Percentiles rank a stretch among this genome's conserved stretches.
Evolutionary conservation across 1,284 basidiomycete species (phyloP).

Genomic region (Cryptococcus deneoformans): DNA sequence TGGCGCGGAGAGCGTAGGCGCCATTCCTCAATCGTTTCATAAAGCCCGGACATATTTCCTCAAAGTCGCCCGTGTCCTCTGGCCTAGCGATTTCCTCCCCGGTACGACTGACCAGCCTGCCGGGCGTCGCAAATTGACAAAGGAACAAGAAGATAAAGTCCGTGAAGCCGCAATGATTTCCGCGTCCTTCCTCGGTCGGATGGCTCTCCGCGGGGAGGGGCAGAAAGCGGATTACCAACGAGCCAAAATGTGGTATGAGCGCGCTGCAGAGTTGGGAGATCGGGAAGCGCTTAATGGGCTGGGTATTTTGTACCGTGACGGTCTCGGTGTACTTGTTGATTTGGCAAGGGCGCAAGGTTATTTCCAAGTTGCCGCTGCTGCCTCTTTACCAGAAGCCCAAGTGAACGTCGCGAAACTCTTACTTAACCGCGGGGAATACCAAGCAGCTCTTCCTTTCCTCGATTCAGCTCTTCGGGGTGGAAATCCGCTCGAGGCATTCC

Average conservation of each 20-base stretch:
- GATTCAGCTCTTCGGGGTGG: slow-evolving; percentile 79
- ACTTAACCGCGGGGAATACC: slow-evolving; percentile 50
- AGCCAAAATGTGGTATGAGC: slow-evolving; percentile 92
- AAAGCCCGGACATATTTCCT: slow-evolving; percentile 78
- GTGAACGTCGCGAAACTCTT: slow-evolving; percentile 85
- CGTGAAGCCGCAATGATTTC: slow-evolving; percentile 67
- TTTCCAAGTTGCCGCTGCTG: slow-evolving; percentile 76
- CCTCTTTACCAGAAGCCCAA: slow-evolving; percentile 84
- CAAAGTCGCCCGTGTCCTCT: slow-evolving; percentile 72
- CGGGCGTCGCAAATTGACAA: slow-evolving; percentile 55
- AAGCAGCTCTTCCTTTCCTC: slow-evolving; percentile 66
- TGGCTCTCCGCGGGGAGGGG: slow-evolving; percentile 93
- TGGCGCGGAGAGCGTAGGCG: slow-evolving; percentile 83
- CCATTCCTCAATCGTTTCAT: slow-evolving; percentile 68
- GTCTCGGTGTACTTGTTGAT: slow-evolving; percentile 61
- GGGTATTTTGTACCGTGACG: slow-evolving; percentile 90
- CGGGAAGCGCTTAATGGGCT: slow-evolving; percentile 84
- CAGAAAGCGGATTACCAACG: slow-evolving; percentile 69
- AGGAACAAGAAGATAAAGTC: slow-evolving; percentile 54
- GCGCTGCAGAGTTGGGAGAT: slow-evolving; percentile 76
- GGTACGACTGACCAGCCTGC: slow-evolving; percentile 51
- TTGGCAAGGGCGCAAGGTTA: slow-evolving; percentile 58
- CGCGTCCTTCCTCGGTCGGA: slow-evolving; percentile 82
- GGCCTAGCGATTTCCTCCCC: slow-evolving; percentile 63
- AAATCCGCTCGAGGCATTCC: slow-evolving; percentile 88